phyloP scores from a whole-genome alignment of 345 rosid species.

The Bruguiera gymnorhiza region DNA sequence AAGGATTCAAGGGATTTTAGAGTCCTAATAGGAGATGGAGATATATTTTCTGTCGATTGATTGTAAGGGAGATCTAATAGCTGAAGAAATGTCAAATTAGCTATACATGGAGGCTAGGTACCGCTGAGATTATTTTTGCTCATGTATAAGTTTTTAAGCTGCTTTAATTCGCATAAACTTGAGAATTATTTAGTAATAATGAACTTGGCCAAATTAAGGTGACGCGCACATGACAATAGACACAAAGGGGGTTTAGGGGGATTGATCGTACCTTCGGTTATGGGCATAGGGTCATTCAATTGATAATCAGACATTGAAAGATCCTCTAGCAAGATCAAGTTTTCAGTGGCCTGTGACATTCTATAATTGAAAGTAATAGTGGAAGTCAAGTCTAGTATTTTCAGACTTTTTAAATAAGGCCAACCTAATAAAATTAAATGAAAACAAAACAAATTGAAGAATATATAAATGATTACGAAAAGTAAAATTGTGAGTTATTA shows the following conservation, averaged over 20 bases:
- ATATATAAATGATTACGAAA: too few relatives aligned
- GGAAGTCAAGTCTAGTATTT: neutral
- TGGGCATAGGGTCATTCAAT: too few relatives aligned
- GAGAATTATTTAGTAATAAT: neutral
- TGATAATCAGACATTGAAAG: too few relatives aligned
- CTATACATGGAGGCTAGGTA: neutral
- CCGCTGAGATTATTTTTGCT: neutral
- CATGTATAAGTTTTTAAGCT: neutral
- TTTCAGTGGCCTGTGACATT: too few relatives aligned
- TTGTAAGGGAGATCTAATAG: neutral
- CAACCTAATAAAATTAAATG: neutral
- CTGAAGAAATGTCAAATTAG: neutral
- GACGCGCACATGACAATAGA: too few relatives aligned
- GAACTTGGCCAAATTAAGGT: neutral
- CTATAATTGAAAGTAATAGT: neutral
- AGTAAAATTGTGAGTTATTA: too few relatives aligned
- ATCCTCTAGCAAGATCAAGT: too few relatives aligned
- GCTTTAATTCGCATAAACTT: neutral
- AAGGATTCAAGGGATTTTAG: neutral
- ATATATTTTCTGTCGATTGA: neutral
- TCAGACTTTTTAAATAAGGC: neutral
- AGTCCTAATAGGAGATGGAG: neutral
- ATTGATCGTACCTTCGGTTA: too few relatives aligned
- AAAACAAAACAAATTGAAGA: neutral
- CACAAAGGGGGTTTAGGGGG: too few relatives aligned